Percentiles rank a stretch among this genome's conserved stretches.
Evolutionary conservation across 306 rosid species (phyloP).

Genomic region (Spatholobus suberectus): DNA sequence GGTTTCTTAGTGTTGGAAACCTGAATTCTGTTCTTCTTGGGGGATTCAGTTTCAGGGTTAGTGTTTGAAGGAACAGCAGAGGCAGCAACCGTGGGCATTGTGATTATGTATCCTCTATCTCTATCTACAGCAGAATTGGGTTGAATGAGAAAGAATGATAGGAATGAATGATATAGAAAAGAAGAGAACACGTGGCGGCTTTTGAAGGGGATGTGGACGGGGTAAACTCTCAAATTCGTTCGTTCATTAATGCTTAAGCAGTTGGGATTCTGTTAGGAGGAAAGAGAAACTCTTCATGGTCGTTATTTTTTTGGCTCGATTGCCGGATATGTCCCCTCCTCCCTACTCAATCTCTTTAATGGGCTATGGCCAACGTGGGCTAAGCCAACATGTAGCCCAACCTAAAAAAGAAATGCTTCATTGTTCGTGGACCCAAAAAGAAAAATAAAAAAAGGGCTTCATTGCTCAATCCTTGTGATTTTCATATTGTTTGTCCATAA

Average conservation of each 20-base stretch:
- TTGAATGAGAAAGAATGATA: not conserved
- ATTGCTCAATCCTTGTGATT: not conserved
- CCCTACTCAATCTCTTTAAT: no score
- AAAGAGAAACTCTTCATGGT: conserved; percentile 43
- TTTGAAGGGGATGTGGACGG: conserved; percentile 28
- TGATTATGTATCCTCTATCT: no score
- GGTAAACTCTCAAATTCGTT: not conserved
- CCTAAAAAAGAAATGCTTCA: not conserved
- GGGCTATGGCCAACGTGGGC: no score
- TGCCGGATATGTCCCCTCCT: conserved; percentile 40
- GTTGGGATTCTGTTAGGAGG: not conserved
- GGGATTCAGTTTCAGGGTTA: conserved; percentile 34
- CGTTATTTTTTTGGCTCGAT: conserved; percentile 31
- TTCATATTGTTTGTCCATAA: no score
- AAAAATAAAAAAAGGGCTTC: not conserved
- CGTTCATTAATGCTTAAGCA: conserved; percentile 1
- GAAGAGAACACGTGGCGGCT: conserved; percentile 39
- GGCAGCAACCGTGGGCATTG: conserved; percentile 55
- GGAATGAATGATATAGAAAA: not conserved
- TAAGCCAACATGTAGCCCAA: not conserved
- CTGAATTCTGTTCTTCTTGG: conserved; percentile 87
- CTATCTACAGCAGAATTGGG: conserved; percentile 28
- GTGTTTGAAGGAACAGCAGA: conserved; percentile 40
- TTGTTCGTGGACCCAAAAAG: not conserved
- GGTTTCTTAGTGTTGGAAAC: conserved; percentile 98